Conservation (phyloP, 768 basidiomycete genomes). For the Termitomyces bulborhizus region DNA sequence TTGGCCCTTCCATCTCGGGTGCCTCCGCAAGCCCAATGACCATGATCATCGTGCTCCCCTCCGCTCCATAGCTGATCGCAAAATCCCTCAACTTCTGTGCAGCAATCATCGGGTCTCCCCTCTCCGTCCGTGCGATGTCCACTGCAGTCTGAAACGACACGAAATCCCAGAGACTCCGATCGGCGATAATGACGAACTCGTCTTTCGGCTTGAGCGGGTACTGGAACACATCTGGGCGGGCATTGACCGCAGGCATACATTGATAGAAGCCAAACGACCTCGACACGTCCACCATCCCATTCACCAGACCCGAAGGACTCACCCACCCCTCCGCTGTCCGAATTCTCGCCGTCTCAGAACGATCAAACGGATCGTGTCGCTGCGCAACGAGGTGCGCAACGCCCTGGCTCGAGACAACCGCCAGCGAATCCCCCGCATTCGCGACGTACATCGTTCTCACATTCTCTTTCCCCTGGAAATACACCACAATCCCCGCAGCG, state of each 20-base stretch:
- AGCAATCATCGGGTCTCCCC: constrained; percentile 63
- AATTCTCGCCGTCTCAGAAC: constrained; percentile 79
- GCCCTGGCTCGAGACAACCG: constrained; percentile 78
- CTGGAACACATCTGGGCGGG: constrained; percentile 70
- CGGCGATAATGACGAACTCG: constrained; percentile 95
- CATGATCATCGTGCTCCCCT: constrained; percentile 97
- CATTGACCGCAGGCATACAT: constrained; percentile 84
- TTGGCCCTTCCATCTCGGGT: constrained; percentile 40
- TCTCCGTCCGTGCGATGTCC: constrained; percentile 81
- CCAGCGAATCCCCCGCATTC: constrained; percentile 84
- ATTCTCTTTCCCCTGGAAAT: constrained; percentile 58
- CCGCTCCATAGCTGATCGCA: constrained; percentile 93
- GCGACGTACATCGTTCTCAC: constrained; percentile 73
- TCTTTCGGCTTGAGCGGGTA: constrained; percentile 76
- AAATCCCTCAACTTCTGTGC: constrained; percentile 96
- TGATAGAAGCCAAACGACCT: constrained; percentile 92
- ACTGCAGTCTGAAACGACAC: constrained; percentile 95
- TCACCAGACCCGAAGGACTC: constrained; percentile 83
- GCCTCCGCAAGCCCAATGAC: constrained; percentile 81
- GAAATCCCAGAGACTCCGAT: constrained; percentile 89
- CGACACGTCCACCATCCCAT: constrained; percentile 89
- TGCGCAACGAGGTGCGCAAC: constrained; percentile 67
- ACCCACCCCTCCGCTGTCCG: constrained; percentile 92
- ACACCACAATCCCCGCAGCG: constrained; percentile 82
- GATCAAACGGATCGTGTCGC: constrained; percentile 88